Percentiles rank a stretch among this genome's conserved stretches.
Evolutionary conservation across 2,329 filamentous ascomycete genomes (phyloP).

Genomic region (Exophiala bonariae): DNA sequence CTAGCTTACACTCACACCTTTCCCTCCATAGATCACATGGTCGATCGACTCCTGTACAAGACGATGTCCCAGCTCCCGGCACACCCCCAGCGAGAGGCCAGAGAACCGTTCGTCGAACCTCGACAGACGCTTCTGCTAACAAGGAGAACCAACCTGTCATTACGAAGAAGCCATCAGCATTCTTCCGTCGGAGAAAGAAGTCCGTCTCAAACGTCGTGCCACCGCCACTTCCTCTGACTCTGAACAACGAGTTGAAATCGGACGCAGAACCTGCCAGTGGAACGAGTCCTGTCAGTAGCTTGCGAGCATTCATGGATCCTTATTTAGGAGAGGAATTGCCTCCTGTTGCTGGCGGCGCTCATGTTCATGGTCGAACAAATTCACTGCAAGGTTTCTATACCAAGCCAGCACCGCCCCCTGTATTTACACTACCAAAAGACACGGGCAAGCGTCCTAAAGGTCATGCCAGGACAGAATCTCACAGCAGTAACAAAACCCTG

Average conservation of each 20-base stretch:
- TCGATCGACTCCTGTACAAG: constrained; percentile 24
- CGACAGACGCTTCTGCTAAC: constrained; percentile 29
- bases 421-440: constrained; percentile 13
- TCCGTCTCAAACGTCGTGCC: constrained; percentile 67
- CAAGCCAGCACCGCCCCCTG: constrained; percentile 14
- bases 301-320: constrained; percentile 83
- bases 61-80: constrained; percentile 19
- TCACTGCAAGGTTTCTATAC: constrained; percentile 27
- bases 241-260: constrained; percentile 36
- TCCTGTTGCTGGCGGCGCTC: constrained; percentile 17
- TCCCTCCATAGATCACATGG: constrained; percentile 18
- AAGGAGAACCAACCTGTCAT: constrained; percentile 48
- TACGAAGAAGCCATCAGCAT: constrained; percentile 90
- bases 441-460: constrained; percentile 2
- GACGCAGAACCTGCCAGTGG: constrained; percentile 28
- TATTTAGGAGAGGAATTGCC: constrained; percentile 57
- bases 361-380: constrained; percentile 21
- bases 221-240: constrained; percentile 56
- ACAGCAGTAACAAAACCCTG: constrained; percentile 18
- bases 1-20: constrained; percentile 1
- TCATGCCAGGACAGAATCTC: constrained; percentile 19
- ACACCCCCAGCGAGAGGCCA: constrained; percentile 26
- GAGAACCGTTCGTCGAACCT: constrained; percentile 31
- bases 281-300: constrained; percentile 72
- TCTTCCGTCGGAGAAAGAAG: constrained; percentile 92